Conservation (phyloP, 176 grass and related monocot genomes). For the Olyra latifolia region DNA sequence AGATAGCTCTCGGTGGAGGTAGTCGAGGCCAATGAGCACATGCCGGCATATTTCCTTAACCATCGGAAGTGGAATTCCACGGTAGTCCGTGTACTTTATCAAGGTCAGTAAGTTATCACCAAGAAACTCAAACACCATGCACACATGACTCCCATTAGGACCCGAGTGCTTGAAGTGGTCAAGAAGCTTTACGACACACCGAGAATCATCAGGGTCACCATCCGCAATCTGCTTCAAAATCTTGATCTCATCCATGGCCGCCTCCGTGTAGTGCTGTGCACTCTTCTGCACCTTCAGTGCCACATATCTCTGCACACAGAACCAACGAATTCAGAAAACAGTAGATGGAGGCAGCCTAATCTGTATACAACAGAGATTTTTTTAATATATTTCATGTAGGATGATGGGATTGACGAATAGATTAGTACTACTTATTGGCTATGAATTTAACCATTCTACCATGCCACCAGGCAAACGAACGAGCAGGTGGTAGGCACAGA, state of each 20-base stretch:
- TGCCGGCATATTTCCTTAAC: constrained; percentile 89
- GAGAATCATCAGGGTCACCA: constrained; percentile 60
- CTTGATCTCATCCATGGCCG: constrained; percentile 98
- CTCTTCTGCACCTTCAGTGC: constrained; percentile 99
- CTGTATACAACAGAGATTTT: not conserved
- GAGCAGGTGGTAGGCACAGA: constrained; percentile 37
- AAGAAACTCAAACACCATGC: constrained; percentile 99
- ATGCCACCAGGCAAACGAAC: constrained; percentile 8
- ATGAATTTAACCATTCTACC: not conserved
- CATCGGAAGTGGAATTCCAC: constrained; percentile 77
- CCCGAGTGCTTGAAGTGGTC: constrained; percentile 98
- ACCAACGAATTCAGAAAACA: constrained; percentile 29
- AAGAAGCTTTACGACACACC: constrained; percentile 94
- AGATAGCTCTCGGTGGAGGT: constrained; percentile 72
- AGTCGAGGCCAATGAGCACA: constrained; percentile 87
- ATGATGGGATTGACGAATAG: not conserved
- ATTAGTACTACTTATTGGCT: not conserved
- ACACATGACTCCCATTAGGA: constrained; percentile 90
- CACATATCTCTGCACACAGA: constrained; percentile 71
- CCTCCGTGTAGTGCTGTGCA: constrained; percentile 93
- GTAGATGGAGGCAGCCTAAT: not conserved
- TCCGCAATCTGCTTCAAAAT: constrained; percentile 97
- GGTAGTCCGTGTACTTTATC: constrained; percentile 86
- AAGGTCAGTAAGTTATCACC: constrained; percentile 94
- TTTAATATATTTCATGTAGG: not conserved